phyloP scores from a whole-genome alignment of 129 eudicot genomes.

The Artemisia annua region DNA sequence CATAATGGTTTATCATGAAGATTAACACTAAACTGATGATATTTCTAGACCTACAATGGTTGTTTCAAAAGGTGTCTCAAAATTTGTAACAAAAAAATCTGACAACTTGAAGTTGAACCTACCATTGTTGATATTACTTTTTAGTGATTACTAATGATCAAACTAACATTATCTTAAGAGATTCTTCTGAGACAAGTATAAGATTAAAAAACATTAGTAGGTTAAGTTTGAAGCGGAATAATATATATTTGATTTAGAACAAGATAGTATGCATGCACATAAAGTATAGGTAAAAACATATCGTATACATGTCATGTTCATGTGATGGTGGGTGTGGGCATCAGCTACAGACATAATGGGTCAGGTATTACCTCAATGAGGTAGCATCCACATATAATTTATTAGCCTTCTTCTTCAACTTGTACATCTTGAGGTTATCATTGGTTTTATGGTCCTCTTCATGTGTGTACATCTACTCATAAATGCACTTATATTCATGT shows the following conservation, averaged over 20 bases:
- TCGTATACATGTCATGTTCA: conserved; percentile 44
- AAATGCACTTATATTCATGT: conserved; percentile 5
- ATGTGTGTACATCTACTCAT: conserved; percentile 10
- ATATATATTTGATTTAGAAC: conserved; percentile 8
- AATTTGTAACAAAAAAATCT: not conserved
- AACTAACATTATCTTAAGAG: not conserved
- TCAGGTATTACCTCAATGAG: conserved; percentile 52
- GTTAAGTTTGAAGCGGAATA: not conserved
- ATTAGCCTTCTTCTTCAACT: conserved; percentile 44
- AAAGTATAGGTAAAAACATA: conserved; percentile 28
- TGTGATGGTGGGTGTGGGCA: conserved; percentile 36
- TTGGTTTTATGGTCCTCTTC: conserved; percentile 34
- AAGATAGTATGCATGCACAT: conserved; percentile 25
- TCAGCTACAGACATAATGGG: conserved; percentile 72
- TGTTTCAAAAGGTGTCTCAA: too few species aligned
- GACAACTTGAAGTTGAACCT: not conserved
- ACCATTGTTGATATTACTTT: not conserved
- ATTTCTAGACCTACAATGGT: not conserved
- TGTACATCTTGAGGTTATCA: conserved; percentile 49
- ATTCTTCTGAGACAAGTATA: too few species aligned
- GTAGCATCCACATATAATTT: conserved; percentile 44
- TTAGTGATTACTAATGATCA: not conserved
- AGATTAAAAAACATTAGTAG: too few species aligned
- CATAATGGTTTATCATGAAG: not conserved
- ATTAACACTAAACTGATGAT: not conserved